These are phyloP conservation scores for Acer campestre DNA, from an alignment of 345 rosid species.

Conservation along the genomic window DNA sequence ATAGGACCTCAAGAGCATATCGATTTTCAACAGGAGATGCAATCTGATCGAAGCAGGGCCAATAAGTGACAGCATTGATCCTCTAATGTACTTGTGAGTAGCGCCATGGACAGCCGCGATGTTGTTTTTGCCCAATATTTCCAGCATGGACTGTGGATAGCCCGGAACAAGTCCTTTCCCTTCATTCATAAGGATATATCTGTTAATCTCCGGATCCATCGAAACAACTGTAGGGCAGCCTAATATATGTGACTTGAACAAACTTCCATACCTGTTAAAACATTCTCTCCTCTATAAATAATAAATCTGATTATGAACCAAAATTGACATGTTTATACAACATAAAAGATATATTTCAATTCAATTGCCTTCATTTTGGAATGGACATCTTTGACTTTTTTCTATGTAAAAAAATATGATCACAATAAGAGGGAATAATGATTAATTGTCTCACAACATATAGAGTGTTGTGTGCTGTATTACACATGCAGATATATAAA, in stretches of 20 bases:
- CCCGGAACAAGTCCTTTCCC: constrained; percentile 87
- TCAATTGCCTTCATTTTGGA: neutral
- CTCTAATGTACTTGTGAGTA: constrained; percentile 69
- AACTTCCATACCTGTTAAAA: constrained; percentile 61
- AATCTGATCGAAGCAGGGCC: constrained; percentile 60
- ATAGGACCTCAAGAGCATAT: constrained; percentile 56
- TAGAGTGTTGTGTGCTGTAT: constrained; percentile 1
- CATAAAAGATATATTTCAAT: neutral
- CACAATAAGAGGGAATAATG: too few species aligned
- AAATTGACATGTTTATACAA: neutral
- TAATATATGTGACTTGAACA: constrained; percentile 80
- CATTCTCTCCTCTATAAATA: neutral
- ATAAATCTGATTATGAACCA: neutral
- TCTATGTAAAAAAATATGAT: neutral
- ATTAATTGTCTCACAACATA: neutral
- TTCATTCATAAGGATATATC: constrained; percentile 81
- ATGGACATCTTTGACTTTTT: constrained; percentile 2
- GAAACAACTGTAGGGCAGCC: constrained; percentile 83
- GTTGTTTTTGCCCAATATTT: constrained; percentile 72
- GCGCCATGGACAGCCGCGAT: constrained; percentile 85
- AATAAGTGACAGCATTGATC: constrained; percentile 62
- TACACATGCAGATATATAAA: constrained; percentile 6
- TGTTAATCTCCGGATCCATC: constrained; percentile 79
- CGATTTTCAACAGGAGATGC: constrained; percentile 63
- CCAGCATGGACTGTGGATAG: constrained; percentile 86